Conservation (phyloP, 2,329 filamentous ascomycete species). For the Aspergillus floridensis region DNA sequence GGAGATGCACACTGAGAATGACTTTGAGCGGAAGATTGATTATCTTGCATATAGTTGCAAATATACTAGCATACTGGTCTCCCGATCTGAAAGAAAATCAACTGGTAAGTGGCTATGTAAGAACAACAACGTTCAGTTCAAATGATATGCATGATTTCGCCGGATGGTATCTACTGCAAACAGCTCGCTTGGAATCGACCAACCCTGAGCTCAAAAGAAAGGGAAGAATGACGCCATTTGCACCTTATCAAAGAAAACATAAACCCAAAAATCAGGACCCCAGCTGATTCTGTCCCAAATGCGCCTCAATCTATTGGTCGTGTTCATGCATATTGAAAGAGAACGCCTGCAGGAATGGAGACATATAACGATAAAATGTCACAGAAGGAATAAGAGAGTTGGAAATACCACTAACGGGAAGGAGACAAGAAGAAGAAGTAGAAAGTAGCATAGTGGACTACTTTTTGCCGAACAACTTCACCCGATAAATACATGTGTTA, state of each 20-base stretch:
- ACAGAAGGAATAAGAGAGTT: too few relatives aligned
- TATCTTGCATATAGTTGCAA: not conserved
- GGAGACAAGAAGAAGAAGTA: not conserved
- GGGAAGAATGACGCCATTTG: not conserved
- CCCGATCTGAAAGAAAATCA: not conserved
- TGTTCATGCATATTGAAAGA: not conserved
- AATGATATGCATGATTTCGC: not conserved
- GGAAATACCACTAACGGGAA: not conserved
- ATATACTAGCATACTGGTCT: not conserved
- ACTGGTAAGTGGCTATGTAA: not conserved
- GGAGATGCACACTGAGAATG: too few relatives aligned
- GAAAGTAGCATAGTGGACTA: conserved; percentile 10
- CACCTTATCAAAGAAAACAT: not conserved
- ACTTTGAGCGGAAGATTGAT: too few relatives aligned
- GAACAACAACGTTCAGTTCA: not conserved
- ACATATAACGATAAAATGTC: not conserved
- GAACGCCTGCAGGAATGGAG: not conserved
- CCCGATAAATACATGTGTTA: conserved; percentile 47
- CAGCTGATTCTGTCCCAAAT: not conserved
- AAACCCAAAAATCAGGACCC: not conserved
- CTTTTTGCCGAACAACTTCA: conserved; percentile 42
- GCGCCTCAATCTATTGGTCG: not conserved
- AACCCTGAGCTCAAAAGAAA: not conserved
- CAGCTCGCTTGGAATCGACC: not conserved
- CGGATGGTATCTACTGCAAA: not conserved